phyloP scores from a whole-genome alignment of 2,329 filamentous ascomycete genomes.

The Coniochaeta prunicola region DNA sequence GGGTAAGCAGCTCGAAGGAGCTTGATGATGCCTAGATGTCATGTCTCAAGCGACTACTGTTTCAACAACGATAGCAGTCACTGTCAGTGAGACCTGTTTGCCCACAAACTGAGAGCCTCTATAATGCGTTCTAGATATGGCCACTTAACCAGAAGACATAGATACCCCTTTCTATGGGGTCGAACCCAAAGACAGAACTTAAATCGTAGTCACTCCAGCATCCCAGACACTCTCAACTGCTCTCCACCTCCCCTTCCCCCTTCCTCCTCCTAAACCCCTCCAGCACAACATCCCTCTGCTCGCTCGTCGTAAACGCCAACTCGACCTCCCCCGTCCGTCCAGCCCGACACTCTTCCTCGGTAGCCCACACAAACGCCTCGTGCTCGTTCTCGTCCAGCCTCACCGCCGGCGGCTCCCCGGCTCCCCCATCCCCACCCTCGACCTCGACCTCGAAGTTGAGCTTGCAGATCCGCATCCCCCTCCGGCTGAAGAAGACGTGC shows the following conservation, averaged over 20 bases:
- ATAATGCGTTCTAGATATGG: too few species aligned
- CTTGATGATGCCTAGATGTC: too few species aligned
- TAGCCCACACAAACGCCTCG: conserved; percentile 24
- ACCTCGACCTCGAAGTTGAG: conserved; percentile 20
- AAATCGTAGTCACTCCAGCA: too few species aligned
- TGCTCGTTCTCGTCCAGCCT: conserved; percentile 25
- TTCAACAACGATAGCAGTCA: too few species aligned
- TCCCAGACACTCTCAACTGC: too few species aligned
- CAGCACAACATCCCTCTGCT: conserved; percentile 13
- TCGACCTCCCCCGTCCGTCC: conserved; percentile 6
- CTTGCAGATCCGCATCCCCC: conserved; percentile 14
- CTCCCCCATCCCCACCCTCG: neutral
- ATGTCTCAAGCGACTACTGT: too few species aligned
- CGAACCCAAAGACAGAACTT: too few species aligned
- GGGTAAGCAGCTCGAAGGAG: too few species aligned
- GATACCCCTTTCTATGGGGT: too few species aligned
- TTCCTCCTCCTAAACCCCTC: conserved; percentile 13
- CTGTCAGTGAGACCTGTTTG: too few species aligned
- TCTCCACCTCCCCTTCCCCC: neutral
- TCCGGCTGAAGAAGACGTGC: conserved; percentile 17
- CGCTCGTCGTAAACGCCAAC: conserved; percentile 15
- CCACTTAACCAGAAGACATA: too few species aligned
- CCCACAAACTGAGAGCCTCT: too few species aligned
- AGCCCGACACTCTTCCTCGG: conserved; percentile 21
- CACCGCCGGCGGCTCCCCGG: conserved; percentile 10